Evolutionary conservation across 805 yeast species (phyloP).

Genomic region (Suhomyces prunicola): DNA sequence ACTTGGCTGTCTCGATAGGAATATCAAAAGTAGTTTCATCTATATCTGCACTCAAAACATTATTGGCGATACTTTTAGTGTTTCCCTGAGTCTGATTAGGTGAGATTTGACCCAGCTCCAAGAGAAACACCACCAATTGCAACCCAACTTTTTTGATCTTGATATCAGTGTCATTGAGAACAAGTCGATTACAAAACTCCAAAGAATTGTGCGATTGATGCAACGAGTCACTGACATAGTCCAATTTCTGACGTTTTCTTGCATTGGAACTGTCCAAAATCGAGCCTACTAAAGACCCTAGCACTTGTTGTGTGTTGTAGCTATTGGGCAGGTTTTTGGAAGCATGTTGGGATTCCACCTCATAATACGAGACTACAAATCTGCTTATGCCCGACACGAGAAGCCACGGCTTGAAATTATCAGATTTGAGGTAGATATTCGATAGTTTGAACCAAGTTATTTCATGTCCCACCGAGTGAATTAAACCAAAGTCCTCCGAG

Average conservation of each 20-base stretch:
- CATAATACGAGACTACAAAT: slow-evolving; percentile 30
- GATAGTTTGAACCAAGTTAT: slow-evolving; percentile 25
- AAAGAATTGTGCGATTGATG: slow-evolving; percentile 16
- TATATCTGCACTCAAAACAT: not conserved
- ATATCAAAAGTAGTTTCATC: slow-evolving; percentile 10
- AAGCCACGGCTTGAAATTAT: slow-evolving; percentile 39
- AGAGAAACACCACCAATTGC: slow-evolving; percentile 23
- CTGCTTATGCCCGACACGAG: slow-evolving; percentile 30
- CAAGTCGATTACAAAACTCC: slow-evolving; percentile 24
- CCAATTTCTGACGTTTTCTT: slow-evolving; percentile 28
- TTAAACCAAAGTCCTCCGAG: slow-evolving; percentile 12
- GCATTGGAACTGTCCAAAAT: not conserved
- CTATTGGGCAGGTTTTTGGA: not conserved
- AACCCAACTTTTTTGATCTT: slow-evolving; percentile 17
- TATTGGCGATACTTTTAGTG: not conserved
- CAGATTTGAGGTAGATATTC: slow-evolving; percentile 19
- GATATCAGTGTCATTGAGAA: slow-evolving; percentile 13
- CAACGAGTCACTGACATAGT: slow-evolving; percentile 17
- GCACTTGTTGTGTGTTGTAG: not conserved
- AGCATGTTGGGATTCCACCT: slow-evolving; percentile 12
- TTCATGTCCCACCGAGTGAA: not conserved
- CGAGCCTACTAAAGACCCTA: not conserved
- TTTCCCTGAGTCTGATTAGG: not conserved
- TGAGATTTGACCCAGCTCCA: slow-evolving; percentile 9
- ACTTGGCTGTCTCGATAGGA: slow-evolving; percentile 1